phyloP scores from a whole-genome alignment of 1,139 yeast genomes.

The Pneumocystis carinii region DNA sequence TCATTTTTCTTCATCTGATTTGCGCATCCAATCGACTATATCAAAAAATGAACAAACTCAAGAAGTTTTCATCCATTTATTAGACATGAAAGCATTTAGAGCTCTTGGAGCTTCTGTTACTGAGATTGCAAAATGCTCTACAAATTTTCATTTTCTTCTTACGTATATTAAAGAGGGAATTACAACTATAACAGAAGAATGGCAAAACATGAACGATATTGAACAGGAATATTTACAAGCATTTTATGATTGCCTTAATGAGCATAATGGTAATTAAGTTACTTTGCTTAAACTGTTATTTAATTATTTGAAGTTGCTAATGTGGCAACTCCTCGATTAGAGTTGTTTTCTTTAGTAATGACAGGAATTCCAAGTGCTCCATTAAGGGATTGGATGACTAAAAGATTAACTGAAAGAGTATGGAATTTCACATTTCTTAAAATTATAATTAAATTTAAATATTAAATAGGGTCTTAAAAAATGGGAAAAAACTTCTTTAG shows the following conservation, averaged over 20 bases:
- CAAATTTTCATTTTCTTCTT: slow-evolving; percentile 3
- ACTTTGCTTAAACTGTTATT: not conserved
- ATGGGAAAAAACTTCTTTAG: slow-evolving; percentile 37
- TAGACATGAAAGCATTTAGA: not conserved
- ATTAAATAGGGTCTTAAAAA: slow-evolving; percentile 36
- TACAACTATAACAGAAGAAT: slow-evolving; percentile 10
- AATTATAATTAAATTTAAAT: not conserved
- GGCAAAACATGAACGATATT: slow-evolving; percentile 7
- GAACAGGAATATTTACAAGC: not conserved
- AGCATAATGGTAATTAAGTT: not conserved
- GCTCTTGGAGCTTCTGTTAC: not conserved
- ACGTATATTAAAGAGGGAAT: slow-evolving; percentile 12
- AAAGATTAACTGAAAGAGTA: slow-evolving; percentile 39
- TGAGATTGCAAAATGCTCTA: not conserved
- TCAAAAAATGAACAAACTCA: not conserved
- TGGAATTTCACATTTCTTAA: not conserved
- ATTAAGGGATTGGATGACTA: slow-evolving; percentile 34
- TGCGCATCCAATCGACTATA: not conserved
- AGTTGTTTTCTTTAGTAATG: slow-evolving; percentile 13
- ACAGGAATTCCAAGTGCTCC: slow-evolving; percentile 20
- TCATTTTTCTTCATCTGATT: not conserved
- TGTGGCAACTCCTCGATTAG: slow-evolving; percentile 1
- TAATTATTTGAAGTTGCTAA: not conserved
- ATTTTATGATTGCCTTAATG: not conserved
- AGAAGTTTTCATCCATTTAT: not conserved